phyloP scores from a whole-genome alignment of 1,284 basidiomycete genomes.

The Fomitopsis palustris region DNA sequence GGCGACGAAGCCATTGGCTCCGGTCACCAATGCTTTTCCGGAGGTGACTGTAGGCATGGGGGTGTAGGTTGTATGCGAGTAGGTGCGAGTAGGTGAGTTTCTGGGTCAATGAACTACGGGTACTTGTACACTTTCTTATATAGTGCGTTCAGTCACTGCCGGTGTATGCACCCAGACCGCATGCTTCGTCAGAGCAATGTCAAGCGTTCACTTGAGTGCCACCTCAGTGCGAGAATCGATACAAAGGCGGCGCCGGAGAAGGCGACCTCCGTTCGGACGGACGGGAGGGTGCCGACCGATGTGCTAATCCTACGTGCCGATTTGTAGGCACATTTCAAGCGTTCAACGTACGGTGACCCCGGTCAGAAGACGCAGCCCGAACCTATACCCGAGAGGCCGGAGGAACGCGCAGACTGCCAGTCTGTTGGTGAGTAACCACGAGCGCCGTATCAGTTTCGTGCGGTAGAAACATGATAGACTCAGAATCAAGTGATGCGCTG shows the following conservation, averaged over 20 bases:
- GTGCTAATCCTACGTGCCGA: background rate
- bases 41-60: slow-evolving; percentile 23
- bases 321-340: background rate
- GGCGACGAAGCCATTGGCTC: slow-evolving; percentile 30
- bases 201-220: background rate
- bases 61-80: background rate
- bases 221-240: background rate
- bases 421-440: too few species aligned
- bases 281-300: background rate
- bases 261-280: background rate
- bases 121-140: background rate
- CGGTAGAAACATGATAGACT: too few species aligned
- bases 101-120: background rate
- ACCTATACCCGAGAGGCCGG: too few species aligned
- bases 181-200: background rate
- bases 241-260: background rate
- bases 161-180: too few species aligned
- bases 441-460: too few species aligned
- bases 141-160: background rate
- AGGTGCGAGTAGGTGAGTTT: background rate
- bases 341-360: too few species aligned
- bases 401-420: too few species aligned
- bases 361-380: too few species aligned
- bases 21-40: slow-evolving; percentile 27
- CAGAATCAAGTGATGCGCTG: too few species aligned